phyloP scores from a whole-genome alignment of 164 flowering plant genomes.

The Saururus chinensis region DNA sequence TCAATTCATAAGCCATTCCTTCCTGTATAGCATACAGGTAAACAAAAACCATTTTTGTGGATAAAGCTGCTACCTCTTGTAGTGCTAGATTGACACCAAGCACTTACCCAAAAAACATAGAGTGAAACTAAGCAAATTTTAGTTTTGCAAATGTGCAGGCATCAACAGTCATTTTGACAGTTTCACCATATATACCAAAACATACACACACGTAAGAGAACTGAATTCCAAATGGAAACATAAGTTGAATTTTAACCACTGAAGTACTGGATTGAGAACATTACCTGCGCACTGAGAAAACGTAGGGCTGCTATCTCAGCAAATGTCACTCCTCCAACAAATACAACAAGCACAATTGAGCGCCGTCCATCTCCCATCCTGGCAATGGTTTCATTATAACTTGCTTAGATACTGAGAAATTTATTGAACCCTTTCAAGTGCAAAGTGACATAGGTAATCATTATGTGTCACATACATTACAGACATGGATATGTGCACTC shows the following conservation, averaged over 20 bases:
- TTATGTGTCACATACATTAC: not conserved
- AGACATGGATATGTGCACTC: not conserved
- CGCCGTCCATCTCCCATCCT: conserved; percentile 77
- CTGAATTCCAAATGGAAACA: too few species aligned
- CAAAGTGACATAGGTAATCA: not conserved
- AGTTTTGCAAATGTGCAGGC: too few species aligned
- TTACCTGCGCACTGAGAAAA: conserved; percentile 80
- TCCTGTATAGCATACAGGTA: conserved; percentile 40
- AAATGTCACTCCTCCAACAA: conserved; percentile 95
- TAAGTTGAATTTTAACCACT: not conserved
- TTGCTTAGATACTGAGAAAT: not conserved
- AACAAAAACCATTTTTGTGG: not conserved
- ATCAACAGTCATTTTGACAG: too few species aligned
- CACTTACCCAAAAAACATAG: not conserved
- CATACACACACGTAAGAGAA: too few species aligned
- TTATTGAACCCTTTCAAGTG: not conserved
- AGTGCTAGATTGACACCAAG: not conserved
- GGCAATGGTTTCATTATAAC: conserved; percentile 1
- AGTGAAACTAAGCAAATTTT: too few species aligned
- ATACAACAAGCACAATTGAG: conserved; percentile 82
- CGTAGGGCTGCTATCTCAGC: conserved; percentile 98
- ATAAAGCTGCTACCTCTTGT: not conserved
- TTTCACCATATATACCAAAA: too few species aligned
- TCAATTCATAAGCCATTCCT: conserved; percentile 88
- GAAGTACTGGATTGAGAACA: not conserved